Conservation (phyloP, 208 protist species). For the Crithidia sp. region DNA sequence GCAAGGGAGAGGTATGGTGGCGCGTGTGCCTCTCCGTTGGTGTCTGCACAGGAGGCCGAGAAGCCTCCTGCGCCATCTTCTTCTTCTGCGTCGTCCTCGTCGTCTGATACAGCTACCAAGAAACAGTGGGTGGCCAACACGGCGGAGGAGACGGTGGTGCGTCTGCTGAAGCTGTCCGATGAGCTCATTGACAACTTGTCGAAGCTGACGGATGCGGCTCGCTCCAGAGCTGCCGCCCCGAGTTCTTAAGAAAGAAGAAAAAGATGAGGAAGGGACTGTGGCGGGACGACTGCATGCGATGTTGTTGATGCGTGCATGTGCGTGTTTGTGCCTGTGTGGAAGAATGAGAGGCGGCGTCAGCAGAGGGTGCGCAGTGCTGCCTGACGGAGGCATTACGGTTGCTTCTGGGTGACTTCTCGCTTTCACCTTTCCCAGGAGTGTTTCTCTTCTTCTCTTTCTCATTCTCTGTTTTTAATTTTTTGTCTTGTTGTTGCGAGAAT, state of each 20-base stretch:
- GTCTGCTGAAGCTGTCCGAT: constrained; percentile 51
- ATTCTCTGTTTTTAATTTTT: background rate
- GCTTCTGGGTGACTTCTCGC: too few relatives aligned
- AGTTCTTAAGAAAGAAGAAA: too few relatives aligned
- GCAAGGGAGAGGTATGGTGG: constrained; percentile 28
- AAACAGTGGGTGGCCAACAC: constrained; percentile 53
- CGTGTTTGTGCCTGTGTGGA: background rate
- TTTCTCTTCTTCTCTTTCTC: constrained; percentile 8
- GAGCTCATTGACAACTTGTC: constrained; percentile 46
- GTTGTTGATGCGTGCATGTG: background rate
- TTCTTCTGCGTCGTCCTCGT: background rate
- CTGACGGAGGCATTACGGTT: too few relatives aligned
- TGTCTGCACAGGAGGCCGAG: too few relatives aligned
- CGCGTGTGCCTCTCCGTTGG: background rate
- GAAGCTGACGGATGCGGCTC: constrained; percentile 18
- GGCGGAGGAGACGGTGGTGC: constrained; percentile 53
- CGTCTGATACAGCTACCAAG: background rate
- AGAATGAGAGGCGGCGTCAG: too few relatives aligned
- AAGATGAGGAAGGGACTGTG: too few relatives aligned
- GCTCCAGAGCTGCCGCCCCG: background rate
- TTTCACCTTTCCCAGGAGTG: background rate
- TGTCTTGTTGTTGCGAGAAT: background rate
- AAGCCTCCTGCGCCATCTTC: background rate
- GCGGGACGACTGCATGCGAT: too few relatives aligned
- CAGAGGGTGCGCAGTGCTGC: too few relatives aligned